Conservation (phyloP, 257 asterid species). For the Nicotiana paniculata region DNA sequence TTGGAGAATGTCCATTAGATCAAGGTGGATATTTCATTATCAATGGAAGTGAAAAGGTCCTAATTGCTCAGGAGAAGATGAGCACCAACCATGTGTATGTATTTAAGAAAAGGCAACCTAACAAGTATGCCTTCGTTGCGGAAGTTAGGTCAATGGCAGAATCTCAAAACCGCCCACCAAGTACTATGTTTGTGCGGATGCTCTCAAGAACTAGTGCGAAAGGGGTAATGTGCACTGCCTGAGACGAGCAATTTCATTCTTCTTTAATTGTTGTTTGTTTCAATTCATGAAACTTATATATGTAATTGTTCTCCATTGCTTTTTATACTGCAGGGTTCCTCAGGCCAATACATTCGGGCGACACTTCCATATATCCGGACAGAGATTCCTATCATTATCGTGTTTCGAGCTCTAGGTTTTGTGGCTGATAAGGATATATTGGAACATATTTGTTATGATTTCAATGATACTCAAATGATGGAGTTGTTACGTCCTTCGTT, state of each 20-base stretch:
- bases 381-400: conserved; percentile 92
- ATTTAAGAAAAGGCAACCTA: conserved; percentile 95
- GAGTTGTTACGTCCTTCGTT: conserved; percentile 91
- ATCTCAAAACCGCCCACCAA: conserved; percentile 90
- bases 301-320: neutral
- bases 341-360: conserved; percentile 95
- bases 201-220: conserved; percentile 95
- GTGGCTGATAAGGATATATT: conserved; percentile 96
- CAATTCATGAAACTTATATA: neutral
- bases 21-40: conserved; percentile 97
- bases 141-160: conserved; percentile 99
- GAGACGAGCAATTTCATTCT: neutral
- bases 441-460: conserved; percentile 94
- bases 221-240: conserved; percentile 56
- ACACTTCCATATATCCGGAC: conserved; percentile 92
- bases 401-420: conserved; percentile 90
- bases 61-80: conserved; percentile 99
- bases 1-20: conserved; percentile 96
- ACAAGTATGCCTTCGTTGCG: conserved; percentile 91
- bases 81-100: conserved; percentile 98
- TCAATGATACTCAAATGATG: conserved; percentile 93
- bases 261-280: neutral
- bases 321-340: conserved; percentile 67
- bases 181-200: conserved; percentile 97
- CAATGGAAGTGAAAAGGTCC: conserved; percentile 96